phyloP scores from a whole-genome alignment of 306 rosid species.

The Gastrolobium villosum region DNA sequence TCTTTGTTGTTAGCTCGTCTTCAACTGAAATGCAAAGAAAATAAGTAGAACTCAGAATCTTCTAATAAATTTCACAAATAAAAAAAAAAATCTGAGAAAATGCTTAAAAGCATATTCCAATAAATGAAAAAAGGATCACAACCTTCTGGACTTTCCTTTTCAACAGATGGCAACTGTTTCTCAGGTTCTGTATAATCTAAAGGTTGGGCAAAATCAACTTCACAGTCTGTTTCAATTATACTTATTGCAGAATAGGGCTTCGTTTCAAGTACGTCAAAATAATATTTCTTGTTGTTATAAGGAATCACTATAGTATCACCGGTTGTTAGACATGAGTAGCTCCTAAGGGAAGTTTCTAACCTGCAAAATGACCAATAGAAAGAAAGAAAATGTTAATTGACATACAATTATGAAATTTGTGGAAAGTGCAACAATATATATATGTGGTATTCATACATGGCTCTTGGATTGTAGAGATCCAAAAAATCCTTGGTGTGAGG shows the following conservation, averaged over 20 bases:
- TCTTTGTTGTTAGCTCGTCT: constrained; percentile 54
- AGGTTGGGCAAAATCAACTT: constrained; percentile 68
- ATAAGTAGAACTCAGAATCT: not conserved
- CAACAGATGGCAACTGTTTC: constrained; percentile 45
- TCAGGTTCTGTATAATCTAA: constrained; percentile 63
- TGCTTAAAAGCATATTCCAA: constrained; percentile 4
- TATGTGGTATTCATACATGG: constrained; percentile 40
- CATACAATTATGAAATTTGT: not conserved
- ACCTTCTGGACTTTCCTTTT: constrained; percentile 49
- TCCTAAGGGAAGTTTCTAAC: constrained; percentile 62
- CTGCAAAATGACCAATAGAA: constrained; percentile 44
- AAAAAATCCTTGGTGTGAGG: constrained; percentile 68
- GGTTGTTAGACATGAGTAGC: constrained; percentile 62
- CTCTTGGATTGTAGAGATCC: constrained; percentile 63
- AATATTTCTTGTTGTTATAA: constrained; percentile 62
- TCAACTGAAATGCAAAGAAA: constrained; percentile 51
- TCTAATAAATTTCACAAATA: not conserved
- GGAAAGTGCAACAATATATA: not conserved
- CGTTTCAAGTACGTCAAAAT: constrained; percentile 62
- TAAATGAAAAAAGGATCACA: not conserved
- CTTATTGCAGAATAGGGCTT: constrained; percentile 61
- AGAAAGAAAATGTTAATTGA: constrained; percentile 9
- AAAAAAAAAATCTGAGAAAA: not conserved
- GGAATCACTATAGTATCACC: constrained; percentile 69
- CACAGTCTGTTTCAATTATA: constrained; percentile 65